Evolutionary conservation across 2,329 filamentous ascomycete species (phyloP).

Genomic region (Eutypella sp.): DNA sequence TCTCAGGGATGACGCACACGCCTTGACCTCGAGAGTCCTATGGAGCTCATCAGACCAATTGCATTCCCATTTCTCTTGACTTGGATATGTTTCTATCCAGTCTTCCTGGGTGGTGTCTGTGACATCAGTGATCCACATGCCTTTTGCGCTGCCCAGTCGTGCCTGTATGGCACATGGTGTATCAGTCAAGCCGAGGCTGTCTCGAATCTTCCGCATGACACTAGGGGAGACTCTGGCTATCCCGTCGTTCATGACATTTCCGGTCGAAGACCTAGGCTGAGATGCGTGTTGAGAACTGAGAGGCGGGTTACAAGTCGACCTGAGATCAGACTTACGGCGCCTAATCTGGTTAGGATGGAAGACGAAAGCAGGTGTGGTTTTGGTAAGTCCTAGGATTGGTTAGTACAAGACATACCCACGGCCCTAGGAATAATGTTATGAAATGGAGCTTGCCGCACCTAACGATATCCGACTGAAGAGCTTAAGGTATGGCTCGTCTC

Average conservation of each 20-base stretch:
- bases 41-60: conserved; percentile 31
- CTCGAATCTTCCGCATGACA: conserved; percentile 47
- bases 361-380: conserved; percentile 36
- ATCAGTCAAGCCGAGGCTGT: conserved; percentile 39
- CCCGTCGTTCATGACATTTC: conserved; percentile 55
- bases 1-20: conserved; percentile 35
- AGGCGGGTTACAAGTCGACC: too few species aligned
- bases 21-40: conserved; percentile 56
- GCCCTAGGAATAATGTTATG: not conserved
- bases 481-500: conserved; percentile 41
- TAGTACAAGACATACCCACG: not conserved
- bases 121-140: conserved; percentile 61
- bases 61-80: conserved; percentile 60
- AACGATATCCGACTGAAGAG: conserved; percentile 50
- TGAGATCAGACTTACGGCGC: conserved; percentile 27
- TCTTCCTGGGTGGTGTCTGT: conserved; percentile 35
- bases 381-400: conserved; percentile 37
- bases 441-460: conserved; percentile 31
- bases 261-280: conserved; percentile 27
- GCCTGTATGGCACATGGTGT: conserved; percentile 60
- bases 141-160: conserved; percentile 64
- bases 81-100: conserved; percentile 60
- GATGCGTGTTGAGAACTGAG: too few species aligned
- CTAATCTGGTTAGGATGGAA: conserved; percentile 40
- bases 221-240: conserved; percentile 56